Evolutionary conservation across 495 filamentous ascomycete genomes (phyloP).

Genomic region (Hypoxylon crocopeplum): DNA sequence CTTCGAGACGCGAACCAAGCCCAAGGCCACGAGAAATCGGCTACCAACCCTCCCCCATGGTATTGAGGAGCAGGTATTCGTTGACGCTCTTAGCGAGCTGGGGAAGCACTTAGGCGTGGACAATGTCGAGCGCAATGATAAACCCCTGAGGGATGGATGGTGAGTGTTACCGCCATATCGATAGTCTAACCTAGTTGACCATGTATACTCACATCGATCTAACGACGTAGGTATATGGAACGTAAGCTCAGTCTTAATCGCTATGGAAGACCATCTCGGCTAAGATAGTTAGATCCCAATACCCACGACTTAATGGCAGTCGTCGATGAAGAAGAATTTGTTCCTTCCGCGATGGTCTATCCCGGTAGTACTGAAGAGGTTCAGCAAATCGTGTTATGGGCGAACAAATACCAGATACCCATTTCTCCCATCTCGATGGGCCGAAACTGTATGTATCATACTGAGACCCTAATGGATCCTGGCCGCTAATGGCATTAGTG

Average conservation of each 20-base stretch:
- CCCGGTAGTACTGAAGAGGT: slow-evolving; percentile 55
- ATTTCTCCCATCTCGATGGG: slow-evolving; percentile 62
- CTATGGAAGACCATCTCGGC: neutral
- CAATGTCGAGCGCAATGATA: slow-evolving; percentile 57
- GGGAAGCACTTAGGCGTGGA: slow-evolving; percentile 44
- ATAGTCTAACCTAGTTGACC: no score
- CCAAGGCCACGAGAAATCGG: slow-evolving; percentile 40
- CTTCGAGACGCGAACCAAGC: slow-evolving; percentile 49
- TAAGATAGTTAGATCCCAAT: slow-evolving; percentile 45
- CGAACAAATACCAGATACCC: slow-evolving; percentile 57
- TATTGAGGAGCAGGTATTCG: slow-evolving; percentile 47
- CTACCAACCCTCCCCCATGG: slow-evolving; percentile 48
- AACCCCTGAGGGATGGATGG: slow-evolving; percentile 57
- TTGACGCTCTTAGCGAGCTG: slow-evolving; percentile 48
- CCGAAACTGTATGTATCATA: slow-evolving; percentile 45
- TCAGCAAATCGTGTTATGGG: slow-evolving; percentile 51
- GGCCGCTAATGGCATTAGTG: slow-evolving; percentile 25
- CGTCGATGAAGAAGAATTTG: slow-evolving; percentile 58
- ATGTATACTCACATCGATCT: slow-evolving; percentile 5
- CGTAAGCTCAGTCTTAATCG: slow-evolving; percentile 30
- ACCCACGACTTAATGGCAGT: slow-evolving; percentile 63
- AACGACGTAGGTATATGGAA: slow-evolving; percentile 53
- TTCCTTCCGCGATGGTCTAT: slow-evolving; percentile 58
- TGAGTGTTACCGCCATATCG: slow-evolving; percentile 11
- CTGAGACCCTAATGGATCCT: neutral